A percentile compares a stretch with the other conserved stretches of the same genome.
Conservation (phyloP, 176 grass and related monocot genomes). For the Urochloa ruziziensis region DNA sequence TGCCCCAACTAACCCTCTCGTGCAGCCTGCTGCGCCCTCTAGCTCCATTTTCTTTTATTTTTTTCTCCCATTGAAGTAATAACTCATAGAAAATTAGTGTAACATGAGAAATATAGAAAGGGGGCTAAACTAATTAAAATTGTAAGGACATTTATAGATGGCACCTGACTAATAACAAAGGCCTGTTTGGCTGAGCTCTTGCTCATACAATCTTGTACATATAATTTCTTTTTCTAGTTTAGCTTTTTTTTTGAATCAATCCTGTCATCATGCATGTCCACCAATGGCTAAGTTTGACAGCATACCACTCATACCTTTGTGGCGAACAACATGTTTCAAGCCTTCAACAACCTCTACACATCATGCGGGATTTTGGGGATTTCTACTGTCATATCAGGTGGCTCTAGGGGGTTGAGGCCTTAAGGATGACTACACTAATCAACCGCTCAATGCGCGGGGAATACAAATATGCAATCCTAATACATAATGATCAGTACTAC, state of each 20-base stretch:
- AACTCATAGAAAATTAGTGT: background rate
- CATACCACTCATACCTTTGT: background rate
- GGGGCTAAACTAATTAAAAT: background rate
- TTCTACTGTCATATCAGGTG: background rate
- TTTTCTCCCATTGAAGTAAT: background rate
- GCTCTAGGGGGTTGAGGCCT: background rate
- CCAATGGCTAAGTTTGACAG: background rate
- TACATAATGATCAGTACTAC: too few species aligned
- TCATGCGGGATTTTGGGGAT: background rate
- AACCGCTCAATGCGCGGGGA: background rate
- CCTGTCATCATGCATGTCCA: background rate
- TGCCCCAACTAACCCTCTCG: conserved; percentile 21
- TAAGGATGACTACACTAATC: background rate
- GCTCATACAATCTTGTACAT: too few species aligned
- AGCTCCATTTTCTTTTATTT: background rate
- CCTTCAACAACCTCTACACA: background rate
- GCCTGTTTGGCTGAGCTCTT: too few species aligned
- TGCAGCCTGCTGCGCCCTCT: background rate
- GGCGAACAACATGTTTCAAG: background rate
- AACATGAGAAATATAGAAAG: background rate
- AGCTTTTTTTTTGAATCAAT: background rate
- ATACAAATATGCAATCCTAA: background rate
- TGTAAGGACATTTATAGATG: background rate
- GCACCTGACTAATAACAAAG: background rate
- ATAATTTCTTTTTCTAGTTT: background rate